Percentiles rank a stretch among this genome's conserved stretches.
phyloP scores from a whole-genome alignment of 2,329 filamentous ascomycete genomes.

The Ceratocystiopsis sp. region DNA sequence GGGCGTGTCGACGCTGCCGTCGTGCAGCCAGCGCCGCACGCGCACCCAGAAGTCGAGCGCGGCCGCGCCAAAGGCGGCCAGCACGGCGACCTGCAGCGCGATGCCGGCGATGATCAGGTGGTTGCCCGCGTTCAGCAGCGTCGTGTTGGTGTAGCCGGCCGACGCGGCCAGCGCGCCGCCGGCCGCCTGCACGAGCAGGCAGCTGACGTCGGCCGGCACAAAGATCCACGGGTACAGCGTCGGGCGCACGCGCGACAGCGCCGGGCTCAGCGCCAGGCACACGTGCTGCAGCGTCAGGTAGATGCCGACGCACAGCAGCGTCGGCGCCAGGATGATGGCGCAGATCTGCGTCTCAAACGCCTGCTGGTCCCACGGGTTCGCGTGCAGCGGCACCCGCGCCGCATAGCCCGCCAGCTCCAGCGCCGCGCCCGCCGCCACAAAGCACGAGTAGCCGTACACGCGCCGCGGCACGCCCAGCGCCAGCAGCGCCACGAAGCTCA shows the following conservation, averaged over 20 bases:
- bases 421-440: slow-evolving; percentile 30
- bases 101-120: slow-evolving; percentile 36
- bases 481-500: slow-evolving; percentile 24
- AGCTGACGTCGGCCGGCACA: slow-evolving; percentile 41
- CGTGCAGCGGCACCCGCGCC: slow-evolving; percentile 30
- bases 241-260: slow-evolving; percentile 32
- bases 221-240: slow-evolving; percentile 38
- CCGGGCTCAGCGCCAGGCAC: slow-evolving; percentile 29
- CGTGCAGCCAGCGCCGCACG: slow-evolving; percentile 21
- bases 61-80: slow-evolving; percentile 27
- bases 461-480: slow-evolving; percentile 28
- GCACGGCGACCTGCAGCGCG: slow-evolving; percentile 33
- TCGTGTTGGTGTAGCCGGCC: slow-evolving; percentile 19
- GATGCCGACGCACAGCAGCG: slow-evolving; percentile 43
- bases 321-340: slow-evolving; percentile 40
- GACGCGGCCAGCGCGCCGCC: slow-evolving; percentile 38
- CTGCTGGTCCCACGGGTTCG: slow-evolving; percentile 35
- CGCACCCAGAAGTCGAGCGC: slow-evolving; percentile 28
- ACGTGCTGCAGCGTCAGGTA: slow-evolving; percentile 48
- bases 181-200: slow-evolving; percentile 39
- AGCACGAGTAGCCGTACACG: slow-evolving; percentile 37
- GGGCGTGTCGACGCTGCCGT: not conserved
- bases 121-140: slow-evolving; percentile 29
- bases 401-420: slow-evolving; percentile 38
- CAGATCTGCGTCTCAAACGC: slow-evolving; percentile 43